Evolutionary conservation across 2,329 filamentous ascomycete genomes (phyloP), one percentile per base, ranked within the genome.

Genomic region (Aspergillus pseudoviridinutans): DNA sequence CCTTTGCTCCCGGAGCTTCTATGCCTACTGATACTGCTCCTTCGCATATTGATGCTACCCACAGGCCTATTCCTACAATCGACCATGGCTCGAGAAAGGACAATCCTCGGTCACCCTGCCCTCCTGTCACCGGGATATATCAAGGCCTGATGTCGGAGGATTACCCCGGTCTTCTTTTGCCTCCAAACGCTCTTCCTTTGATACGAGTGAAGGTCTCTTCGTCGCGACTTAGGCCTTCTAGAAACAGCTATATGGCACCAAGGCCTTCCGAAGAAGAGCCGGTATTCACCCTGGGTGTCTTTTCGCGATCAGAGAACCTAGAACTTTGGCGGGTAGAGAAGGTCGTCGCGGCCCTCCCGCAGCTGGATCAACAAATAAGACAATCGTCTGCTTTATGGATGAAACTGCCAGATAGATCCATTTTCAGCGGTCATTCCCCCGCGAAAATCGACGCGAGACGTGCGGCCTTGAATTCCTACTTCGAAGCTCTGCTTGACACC

Each of bases 281-380:
- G 0, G 93, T 97, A 0, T 97, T 97, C 68, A 96, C 92, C 0
- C 79, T 99, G 54, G 92, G 92, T 20, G 79, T 99, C 38, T 88
- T 91, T 66, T 89, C 89, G 9, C 87, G 92, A 55, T 87, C 87
- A 0, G 68, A 72, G 29, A 67, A 68, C 52, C 58, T 61, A 29
- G 93, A 97, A 71, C 80, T 99, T 10, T 97, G 94, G 93, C 87
- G 93, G 29, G 86, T 96, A 6, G 94, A 99, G 75, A 99, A 99
- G 74, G 91, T 96, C 60, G 89, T 90, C 3, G 79, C 84, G 14
- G 91, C 93, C 28, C 79, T 99, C 28, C 83, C 86, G n/a, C 87
- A 88, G 62, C 80, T 99, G 38, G 93, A 97, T 70, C 84, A 90
- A 56, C 86, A 90, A 57, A 76, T 99, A 60, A 92, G 90, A 72